Base-by-base conservation (phyloP, 805 yeast genomes). In the Wickerhamiella hasegawae region DNA sequence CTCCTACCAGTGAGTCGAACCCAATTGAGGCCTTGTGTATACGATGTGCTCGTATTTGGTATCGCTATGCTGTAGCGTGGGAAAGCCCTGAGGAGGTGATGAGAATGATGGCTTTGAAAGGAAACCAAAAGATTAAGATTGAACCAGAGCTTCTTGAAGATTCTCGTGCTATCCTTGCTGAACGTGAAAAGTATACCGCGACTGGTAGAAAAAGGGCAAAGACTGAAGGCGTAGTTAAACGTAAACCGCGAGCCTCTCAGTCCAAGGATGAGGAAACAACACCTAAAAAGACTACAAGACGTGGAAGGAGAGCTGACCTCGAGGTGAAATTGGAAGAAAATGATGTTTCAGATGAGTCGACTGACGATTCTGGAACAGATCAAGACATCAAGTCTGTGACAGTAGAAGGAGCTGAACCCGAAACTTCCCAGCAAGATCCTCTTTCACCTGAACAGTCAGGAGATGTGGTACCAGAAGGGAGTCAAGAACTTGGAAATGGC, bases 1-100 rank as follows among this genome's bases (percentile, higher is more conserved):
- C 63, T 2, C 54, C 55, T 4, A 61, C 63, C 10, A 53, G 57
- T 3, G 57, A 45, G 1, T 45, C 49, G 8, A 49, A 58, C 4
- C 47, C 58, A 1, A 57, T 72, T 2, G 55, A 62, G 12, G 95
- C 84, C 0, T 58, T 87, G 11, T 87, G 98, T 53, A 57, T 67
- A 20, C 63, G 97, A 36, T 87, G 98, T 60, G 94, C 95, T 0
- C 66, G 79, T 39, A 51, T 90, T 20, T 87, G 97, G 97, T 66
- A 94, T 53, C 60, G 92, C 27, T 87, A 87, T 54, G 95, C 84
- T 0, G 74, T 81, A 0, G 64, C 62, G 8, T 90, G 97, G 97
- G 82, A 76, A 44, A 73, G 71, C 23, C 94, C 94, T 0, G 45
- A 57, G 18, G 83, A 75, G 36, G 73, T 81, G 0, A 55, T 72